Conservation (phyloP, 176 grass and related monocot genomes). For the Phoenix dactylifera region DNA sequence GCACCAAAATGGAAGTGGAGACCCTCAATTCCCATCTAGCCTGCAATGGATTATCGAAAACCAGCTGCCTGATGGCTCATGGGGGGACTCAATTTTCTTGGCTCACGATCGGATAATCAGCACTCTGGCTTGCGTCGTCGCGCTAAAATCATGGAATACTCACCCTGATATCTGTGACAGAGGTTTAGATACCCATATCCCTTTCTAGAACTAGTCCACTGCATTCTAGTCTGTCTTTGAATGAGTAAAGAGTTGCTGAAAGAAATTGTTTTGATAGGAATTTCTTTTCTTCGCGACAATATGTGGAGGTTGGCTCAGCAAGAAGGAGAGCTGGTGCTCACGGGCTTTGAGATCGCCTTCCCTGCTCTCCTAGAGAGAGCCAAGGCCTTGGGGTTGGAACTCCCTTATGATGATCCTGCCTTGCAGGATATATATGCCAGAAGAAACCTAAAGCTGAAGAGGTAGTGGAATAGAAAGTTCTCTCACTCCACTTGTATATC, state of each 20-base stretch:
- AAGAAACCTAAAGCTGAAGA: slow-evolving; percentile 66
- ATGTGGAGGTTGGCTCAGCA: slow-evolving; percentile 68
- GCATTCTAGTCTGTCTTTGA: no score
- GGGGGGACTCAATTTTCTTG: slow-evolving; percentile 44
- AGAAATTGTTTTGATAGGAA: slow-evolving; percentile 14
- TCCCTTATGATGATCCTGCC: slow-evolving; percentile 49
- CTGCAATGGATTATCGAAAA: slow-evolving; percentile 51
- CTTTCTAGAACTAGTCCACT: neutral
- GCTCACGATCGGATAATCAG: slow-evolving; percentile 55
- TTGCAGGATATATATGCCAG: slow-evolving; percentile 44
- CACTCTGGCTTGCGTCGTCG: slow-evolving; percentile 44
- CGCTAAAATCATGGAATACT: slow-evolving; percentile 54
- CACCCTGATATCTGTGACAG: slow-evolving; percentile 20
- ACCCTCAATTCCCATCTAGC: slow-evolving; percentile 40
- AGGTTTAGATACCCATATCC: slow-evolving; percentile 21
- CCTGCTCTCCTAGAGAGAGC: slow-evolving; percentile 73
- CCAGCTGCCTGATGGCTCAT: slow-evolving; percentile 46
- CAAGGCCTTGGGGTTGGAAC: slow-evolving; percentile 33
- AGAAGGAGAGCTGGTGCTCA: slow-evolving; percentile 57
- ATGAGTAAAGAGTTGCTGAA: no score
- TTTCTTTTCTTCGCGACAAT: slow-evolving; percentile 52
- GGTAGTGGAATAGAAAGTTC: slow-evolving; percentile 14
- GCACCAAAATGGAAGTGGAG: slow-evolving; percentile 1
- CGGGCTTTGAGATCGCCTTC: slow-evolving; percentile 96
- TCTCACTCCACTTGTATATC: no score